A percentile compares a stretch with the other conserved stretches of the same genome.
phyloP scores from a whole-genome alignment of 257 asterid species.

The Fraxinus excelsior region DNA sequence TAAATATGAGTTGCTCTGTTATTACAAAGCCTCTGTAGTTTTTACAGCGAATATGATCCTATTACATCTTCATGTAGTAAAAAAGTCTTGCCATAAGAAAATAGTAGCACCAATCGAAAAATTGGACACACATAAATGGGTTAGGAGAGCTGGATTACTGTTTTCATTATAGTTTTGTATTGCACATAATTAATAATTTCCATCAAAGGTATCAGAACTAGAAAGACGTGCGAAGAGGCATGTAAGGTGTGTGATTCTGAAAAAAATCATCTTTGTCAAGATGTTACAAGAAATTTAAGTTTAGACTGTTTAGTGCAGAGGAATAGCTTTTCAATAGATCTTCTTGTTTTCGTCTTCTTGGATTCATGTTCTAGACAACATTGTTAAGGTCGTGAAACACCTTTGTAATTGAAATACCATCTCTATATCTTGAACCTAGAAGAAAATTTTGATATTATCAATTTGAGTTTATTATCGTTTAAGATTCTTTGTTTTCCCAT shows the following conservation, averaged over 20 bases:
- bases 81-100: background rate
- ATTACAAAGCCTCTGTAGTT: background rate
- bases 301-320: background rate
- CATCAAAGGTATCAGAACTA: background rate
- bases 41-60: background rate
- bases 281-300: background rate
- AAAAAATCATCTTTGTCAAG: background rate
- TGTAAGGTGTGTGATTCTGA: background rate
- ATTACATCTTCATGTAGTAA: background rate
- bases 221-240: background rate
- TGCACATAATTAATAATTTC: background rate
- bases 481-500: background rate
- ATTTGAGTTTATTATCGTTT: constrained; percentile 5
- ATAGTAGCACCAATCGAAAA: background rate
- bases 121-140: background rate
- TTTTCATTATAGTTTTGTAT: background rate
- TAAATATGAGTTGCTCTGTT: background rate
- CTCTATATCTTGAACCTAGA: background rate
- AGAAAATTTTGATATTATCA: background rate
- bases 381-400: background rate
- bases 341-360: background rate
- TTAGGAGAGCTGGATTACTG: background rate
- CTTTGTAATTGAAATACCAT: background rate
- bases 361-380: background rate
- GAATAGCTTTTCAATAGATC: background rate